Evolutionary conservation across 768 basidiomycete genomes (phyloP), one percentile per base, ranked within the genome.

Genomic region (Saitozyma podzolica): DNA sequence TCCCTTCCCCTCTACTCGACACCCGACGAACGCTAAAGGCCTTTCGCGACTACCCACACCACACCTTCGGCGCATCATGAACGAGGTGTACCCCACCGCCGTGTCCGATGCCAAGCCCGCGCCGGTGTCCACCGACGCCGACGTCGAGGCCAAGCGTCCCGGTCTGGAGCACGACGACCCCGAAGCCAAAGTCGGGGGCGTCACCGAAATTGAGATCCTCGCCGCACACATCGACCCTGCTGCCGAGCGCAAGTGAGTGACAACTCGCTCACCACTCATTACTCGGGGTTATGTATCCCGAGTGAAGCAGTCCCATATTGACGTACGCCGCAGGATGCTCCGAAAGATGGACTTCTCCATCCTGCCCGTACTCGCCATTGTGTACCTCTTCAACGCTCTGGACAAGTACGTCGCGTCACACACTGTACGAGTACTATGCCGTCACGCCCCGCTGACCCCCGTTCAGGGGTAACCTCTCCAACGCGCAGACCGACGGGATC

Each of bases 321-420:
- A 29, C 29, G 29, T 5, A 2, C 29, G 5, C 29, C 29, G 29
- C 50, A 57, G 55, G 39, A n/a, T 57, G 17, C 39, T 45, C 13
- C 51, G 45, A 65, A 82, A 84, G 84, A 37, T 86, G 82, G 66
- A 86, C 84, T 63, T 83, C 83, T 19, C 81, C 72, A 71, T 82
- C 80, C 17, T 75, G 63, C 7, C 82, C 76, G 69, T 84, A 83
- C 58, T 85, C 82, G 19, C 75, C 57, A 2, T 83, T 81, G 77
- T 87, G 85, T 66, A 87, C 83, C 72, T 84, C 84, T 78, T 86
- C 83, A 60, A 86, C 75, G 40, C 82, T 0, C 48, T 81, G 77
- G 84, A 83, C 79, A 80, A 82, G 74, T 73, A 49, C 76, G 80
- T 69, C 47, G 48, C 66, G 62, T 64, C 8, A 59, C 62, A 8